Conservation (phyloP, 1,139 yeast species). For the Candida pseudoviswanathii region DNA sequence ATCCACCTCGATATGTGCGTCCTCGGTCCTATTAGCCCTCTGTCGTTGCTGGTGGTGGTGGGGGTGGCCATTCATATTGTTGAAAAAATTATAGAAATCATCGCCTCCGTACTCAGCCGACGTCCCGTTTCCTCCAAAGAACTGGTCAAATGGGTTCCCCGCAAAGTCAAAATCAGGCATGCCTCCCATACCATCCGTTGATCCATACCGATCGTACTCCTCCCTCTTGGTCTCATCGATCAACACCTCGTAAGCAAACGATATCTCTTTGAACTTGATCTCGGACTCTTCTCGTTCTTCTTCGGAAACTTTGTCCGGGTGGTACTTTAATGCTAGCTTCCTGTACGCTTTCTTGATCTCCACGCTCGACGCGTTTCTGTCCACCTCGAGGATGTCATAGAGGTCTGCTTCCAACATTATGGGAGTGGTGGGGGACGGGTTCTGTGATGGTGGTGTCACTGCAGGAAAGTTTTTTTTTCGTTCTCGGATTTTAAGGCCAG, state of each 20-base stretch:
- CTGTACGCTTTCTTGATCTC: conserved; percentile 82
- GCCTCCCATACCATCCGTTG: conserved; percentile 24
- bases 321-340: conserved; percentile 69
- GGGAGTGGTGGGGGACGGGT: too few relatives aligned
- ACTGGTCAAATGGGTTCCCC: conserved; percentile 47
- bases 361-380: conserved; percentile 56
- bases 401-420: conserved; percentile 32
- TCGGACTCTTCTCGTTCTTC: conserved; percentile 70
- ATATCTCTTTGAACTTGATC: conserved; percentile 69
- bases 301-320: conserved; percentile 80
- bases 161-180: conserved; percentile 22
- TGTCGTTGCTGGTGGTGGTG: conserved; percentile 11
- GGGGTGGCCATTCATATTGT: conserved; percentile 36
- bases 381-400: conserved; percentile 72
- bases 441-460: too few relatives aligned
- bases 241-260: conserved; percentile 76
- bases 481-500: too few relatives aligned
- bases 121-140: conserved; percentile 30
- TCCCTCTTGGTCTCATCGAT: conserved; percentile 61
- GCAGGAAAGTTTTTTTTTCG: too few relatives aligned
- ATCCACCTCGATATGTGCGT: conserved; percentile 64
- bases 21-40: conserved; percentile 48
- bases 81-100: conserved; percentile 75
- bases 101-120: conserved; percentile 52
- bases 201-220: conserved; percentile 61